phyloP scores from a whole-genome alignment of 2,329 filamentous ascomycete genomes.

The Setomelanomma holmii region DNA sequence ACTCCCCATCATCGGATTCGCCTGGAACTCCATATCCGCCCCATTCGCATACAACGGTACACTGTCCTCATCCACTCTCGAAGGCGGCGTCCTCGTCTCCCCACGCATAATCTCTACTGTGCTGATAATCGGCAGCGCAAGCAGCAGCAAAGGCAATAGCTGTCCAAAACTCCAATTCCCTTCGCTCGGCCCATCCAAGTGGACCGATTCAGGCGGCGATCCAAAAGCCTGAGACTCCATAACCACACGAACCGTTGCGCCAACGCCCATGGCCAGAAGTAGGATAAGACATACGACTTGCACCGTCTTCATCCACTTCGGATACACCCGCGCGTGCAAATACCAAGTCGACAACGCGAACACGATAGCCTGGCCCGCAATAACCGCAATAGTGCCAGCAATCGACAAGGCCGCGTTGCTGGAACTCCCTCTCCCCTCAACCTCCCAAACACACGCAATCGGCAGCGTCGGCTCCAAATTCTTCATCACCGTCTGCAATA shows the following conservation, averaged over 20 bases:
- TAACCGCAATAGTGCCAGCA: constrained; percentile 67
- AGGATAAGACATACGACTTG: constrained; percentile 62
- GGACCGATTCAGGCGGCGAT: constrained; percentile 52
- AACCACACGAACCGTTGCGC: constrained; percentile 64
- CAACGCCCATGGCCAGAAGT: constrained; percentile 62
- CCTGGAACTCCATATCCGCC: constrained; percentile 56
- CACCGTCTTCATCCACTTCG: constrained; percentile 61
- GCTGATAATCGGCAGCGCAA: constrained; percentile 66
- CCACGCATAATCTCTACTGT: constrained; percentile 66
- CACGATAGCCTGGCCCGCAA: constrained; percentile 64
- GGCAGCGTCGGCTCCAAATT: constrained; percentile 63
- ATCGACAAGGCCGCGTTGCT: constrained; percentile 58
- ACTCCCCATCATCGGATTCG: constrained; percentile 54
- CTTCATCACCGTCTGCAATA: constrained; percentile 62
- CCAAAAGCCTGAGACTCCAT: constrained; percentile 68
- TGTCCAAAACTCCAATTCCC: constrained; percentile 69
- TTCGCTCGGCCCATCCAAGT: constrained; percentile 61
- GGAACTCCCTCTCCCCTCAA: constrained; percentile 47
- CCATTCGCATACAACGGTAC: constrained; percentile 35
- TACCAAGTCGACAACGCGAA: constrained; percentile 70
- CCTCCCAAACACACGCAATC: constrained; percentile 67
- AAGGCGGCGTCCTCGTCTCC: constrained; percentile 54
- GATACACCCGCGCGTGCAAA: constrained; percentile 62
- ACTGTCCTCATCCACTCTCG: constrained; percentile 50
- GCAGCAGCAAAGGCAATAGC: constrained; percentile 65